These are phyloP conservation scores for Coniferiporia sulphurascens DNA, from an alignment of 1,284 basidiomycete genomes.

Conservation along the genomic window DNA sequence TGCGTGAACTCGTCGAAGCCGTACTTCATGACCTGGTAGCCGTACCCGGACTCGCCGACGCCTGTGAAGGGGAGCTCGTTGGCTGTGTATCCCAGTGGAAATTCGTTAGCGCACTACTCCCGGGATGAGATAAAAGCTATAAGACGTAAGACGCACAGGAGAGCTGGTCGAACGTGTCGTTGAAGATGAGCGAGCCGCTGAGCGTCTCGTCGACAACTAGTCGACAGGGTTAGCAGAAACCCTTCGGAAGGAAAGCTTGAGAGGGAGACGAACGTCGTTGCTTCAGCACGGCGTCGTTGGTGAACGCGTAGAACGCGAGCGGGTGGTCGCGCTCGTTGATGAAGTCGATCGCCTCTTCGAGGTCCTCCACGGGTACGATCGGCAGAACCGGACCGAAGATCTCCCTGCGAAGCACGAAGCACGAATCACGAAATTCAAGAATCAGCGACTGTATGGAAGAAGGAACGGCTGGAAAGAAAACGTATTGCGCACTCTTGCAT, in stretches of 20 bases:
- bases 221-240: background rate
- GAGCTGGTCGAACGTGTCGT: slow-evolving; percentile 29
- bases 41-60: slow-evolving; percentile 29
- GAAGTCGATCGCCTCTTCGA: slow-evolving; percentile 35
- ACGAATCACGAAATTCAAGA: too few relatives aligned
- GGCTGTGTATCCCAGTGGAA: slow-evolving; percentile 26
- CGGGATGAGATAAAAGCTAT: background rate
- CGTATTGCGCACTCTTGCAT: slow-evolving; percentile 34
- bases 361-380: slow-evolving; percentile 39
- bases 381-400: slow-evolving; percentile 48
- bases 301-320: slow-evolving; percentile 39
- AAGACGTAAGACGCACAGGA: slow-evolving; percentile 15
- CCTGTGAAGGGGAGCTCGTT: slow-evolving; percentile 28
- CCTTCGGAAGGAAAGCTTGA: slow-evolving; percentile 24
- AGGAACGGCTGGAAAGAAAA: background rate
- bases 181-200: slow-evolving; percentile 27
- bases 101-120: slow-evolving; percentile 19
- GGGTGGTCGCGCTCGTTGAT: slow-evolving; percentile 32
- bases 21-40: slow-evolving; percentile 26
- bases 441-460: background rate
- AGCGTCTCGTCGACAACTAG: slow-evolving; percentile 27
- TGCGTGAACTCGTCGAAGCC: slow-evolving; percentile 32
- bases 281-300: slow-evolving; percentile 29
- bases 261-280: slow-evolving; percentile 30
- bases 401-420: slow-evolving; percentile 30